Evolutionary conservation across 441 rosid genomes (phyloP), one percentile per base, ranked within the genome.

Genomic region (Eruca vesicaria): DNA sequence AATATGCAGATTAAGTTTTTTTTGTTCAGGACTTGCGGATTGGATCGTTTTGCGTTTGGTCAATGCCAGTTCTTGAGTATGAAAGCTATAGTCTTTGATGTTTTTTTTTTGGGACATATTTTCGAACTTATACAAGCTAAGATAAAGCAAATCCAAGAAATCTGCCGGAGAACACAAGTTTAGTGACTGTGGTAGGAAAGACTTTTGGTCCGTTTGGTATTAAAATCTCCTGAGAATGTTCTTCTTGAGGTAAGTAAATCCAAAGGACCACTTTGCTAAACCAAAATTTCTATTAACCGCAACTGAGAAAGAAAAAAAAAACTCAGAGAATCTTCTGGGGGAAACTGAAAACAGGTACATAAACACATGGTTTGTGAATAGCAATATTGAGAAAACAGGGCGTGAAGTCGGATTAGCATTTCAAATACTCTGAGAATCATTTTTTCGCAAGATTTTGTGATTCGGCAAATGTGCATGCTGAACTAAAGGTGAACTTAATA

Each of bases 321-420:
- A 29, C 57, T 52, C 57, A 28, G 15, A 16, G 20, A 28, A 12
- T 67, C 1, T 59, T 65, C 63, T 67, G 81, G 41, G 36, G 16
- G 18, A 75, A 52, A 79, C 71, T 14, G 57, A 41, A 21, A 21
- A 45, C 73, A 90, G 95, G 87, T 93, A 21, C 79, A 87, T 69
- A 85, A 90, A 9, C 92, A 38, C 95, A 48, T 93, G 95, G 92
- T 90, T 92, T 84, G 74, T 85, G 76, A 82, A 78, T 55, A 89
- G 95, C 29, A 92, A 89, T 70, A 78, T 89, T 84, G 29, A 86
- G 88, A 75, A 89, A 88, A 84, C 87, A 91, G 75, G 70, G 88
- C 0, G 90, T 89, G 84, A 93, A 84, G 82, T 65, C 91, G 85
- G 94, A 94, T 56, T 89, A 89, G 88, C 91, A 93, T 85, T 93